Evolutionary conservation across 805 yeast species (phyloP).

Genomic region (Saccharomycopsis microspora): DNA sequence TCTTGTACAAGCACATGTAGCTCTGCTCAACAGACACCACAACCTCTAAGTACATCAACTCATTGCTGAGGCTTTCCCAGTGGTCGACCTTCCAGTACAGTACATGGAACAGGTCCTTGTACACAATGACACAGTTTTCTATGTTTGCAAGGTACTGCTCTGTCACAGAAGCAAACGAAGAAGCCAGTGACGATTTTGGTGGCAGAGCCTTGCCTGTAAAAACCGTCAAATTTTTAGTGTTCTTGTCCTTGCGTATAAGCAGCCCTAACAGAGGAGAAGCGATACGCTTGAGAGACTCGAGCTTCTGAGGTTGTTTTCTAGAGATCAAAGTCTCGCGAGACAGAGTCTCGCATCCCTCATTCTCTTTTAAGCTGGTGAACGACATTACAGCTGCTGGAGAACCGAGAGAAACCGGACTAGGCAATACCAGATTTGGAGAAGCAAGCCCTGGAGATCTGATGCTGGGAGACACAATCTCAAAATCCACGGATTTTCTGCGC

Average conservation of each 20-base stretch:
- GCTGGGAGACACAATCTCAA: conserved; percentile 11
- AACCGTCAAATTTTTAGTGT: neutral
- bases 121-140: conserved; percentile 3
- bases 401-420: neutral
- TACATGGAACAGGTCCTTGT: conserved; percentile 5
- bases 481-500: conserved; percentile 6
- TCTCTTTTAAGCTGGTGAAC: neutral
- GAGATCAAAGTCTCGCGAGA: too few relatives aligned
- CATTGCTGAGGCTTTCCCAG: conserved; percentile 6
- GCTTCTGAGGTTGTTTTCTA: too few relatives aligned
- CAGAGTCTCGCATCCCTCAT: neutral
- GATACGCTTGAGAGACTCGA: neutral
- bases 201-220: neutral
- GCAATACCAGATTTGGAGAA: neutral
- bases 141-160: conserved; percentile 7
- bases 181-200: neutral
- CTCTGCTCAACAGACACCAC: conserved; percentile 3
- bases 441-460: neutral
- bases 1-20: conserved; percentile 7
- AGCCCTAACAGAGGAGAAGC: neutral
- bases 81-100: conserved; percentile 11
- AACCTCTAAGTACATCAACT: conserved; percentile 6
- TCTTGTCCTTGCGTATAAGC: neutral
- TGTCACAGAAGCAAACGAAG: neutral
- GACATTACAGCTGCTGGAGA: neutral